Evolutionary conservation across 129 eudicot genomes (phyloP).

Genomic region (Centella asiatica): DNA sequence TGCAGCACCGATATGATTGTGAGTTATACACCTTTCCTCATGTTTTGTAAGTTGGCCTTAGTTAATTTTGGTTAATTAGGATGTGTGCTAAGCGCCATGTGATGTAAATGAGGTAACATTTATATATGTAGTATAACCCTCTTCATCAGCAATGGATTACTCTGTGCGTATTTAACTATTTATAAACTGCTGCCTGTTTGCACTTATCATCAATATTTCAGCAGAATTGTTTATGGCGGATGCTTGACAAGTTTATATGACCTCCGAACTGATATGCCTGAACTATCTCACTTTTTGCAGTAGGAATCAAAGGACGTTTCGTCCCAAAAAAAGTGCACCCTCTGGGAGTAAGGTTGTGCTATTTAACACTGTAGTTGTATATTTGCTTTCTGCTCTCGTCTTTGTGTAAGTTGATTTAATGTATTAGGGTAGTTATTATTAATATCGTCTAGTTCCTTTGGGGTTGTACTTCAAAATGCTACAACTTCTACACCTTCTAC

Average conservation of each 20-base stretch:
- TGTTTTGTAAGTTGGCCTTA: too few species aligned
- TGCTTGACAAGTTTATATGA: neutral
- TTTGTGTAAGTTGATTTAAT: neutral
- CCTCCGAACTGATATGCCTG: slow-evolving; percentile 1
- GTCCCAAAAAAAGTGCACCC: slow-evolving; percentile 89
- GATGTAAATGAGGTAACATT: too few species aligned
- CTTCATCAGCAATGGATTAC: too few species aligned
- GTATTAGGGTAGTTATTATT: neutral
- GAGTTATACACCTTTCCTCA: too few species aligned
- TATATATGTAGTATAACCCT: too few species aligned
- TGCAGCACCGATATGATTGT: too few species aligned
- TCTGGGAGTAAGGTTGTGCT: slow-evolving; percentile 80
- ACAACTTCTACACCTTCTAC: too few species aligned
- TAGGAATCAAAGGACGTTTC: slow-evolving; percentile 86
- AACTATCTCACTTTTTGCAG: slow-evolving; percentile 5
- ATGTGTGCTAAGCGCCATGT: too few species aligned
- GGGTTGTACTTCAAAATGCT: too few species aligned
- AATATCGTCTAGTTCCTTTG: too few species aligned
- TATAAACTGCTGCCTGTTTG: neutral
- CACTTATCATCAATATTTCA: too few species aligned
- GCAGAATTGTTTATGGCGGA: neutral
- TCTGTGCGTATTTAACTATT: neutral
- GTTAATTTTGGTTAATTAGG: too few species aligned
- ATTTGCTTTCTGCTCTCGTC: neutral
- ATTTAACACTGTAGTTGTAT: neutral